phyloP scores from a whole-genome alignment of 1,284 basidiomycete genomes.

The Neotropicomus parvogracilis region DNA sequence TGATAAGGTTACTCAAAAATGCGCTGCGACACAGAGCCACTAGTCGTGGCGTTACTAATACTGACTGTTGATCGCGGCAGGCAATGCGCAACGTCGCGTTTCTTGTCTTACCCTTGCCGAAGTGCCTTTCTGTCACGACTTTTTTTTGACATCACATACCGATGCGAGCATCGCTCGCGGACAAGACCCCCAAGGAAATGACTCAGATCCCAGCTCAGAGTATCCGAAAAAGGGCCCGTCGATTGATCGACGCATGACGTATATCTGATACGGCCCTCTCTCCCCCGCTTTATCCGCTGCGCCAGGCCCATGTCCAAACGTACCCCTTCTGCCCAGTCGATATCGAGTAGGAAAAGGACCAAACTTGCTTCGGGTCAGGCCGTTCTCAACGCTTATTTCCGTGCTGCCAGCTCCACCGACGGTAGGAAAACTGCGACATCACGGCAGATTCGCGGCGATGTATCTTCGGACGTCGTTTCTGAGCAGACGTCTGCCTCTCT shows the following conservation, averaged over 20 bases:
- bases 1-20: conserved; percentile 11
- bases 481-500: conserved; percentile 17
- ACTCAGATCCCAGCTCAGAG: neutral
- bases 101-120: too few relatives aligned
- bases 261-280: conserved; percentile 17
- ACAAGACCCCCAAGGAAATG: neutral
- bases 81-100: conserved; percentile 8
- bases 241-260: conserved; percentile 31
- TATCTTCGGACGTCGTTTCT: conserved; percentile 14
- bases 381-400: conserved; percentile 30
- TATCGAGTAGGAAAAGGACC: conserved; percentile 19
- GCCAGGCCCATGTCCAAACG: conserved; percentile 28
- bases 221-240: conserved; percentile 22
- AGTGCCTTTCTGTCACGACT: conserved; percentile 4
- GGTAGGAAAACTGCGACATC: conserved; percentile 14
- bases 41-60: conserved; percentile 20
- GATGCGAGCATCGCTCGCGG: neutral
- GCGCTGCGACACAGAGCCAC: conserved; percentile 1
- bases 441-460: conserved; percentile 16
- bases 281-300: conserved; percentile 13
- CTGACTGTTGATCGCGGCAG: conserved; percentile 11
- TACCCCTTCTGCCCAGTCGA: conserved; percentile 10
- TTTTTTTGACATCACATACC: neutral
- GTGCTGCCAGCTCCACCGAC: conserved; percentile 13
- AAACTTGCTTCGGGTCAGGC: conserved; percentile 21